These are phyloP conservation scores for Beauveria bassiana DNA, from an alignment of 2,329 filamentous ascomycete genomes.

Conservation along the genomic window DNA sequence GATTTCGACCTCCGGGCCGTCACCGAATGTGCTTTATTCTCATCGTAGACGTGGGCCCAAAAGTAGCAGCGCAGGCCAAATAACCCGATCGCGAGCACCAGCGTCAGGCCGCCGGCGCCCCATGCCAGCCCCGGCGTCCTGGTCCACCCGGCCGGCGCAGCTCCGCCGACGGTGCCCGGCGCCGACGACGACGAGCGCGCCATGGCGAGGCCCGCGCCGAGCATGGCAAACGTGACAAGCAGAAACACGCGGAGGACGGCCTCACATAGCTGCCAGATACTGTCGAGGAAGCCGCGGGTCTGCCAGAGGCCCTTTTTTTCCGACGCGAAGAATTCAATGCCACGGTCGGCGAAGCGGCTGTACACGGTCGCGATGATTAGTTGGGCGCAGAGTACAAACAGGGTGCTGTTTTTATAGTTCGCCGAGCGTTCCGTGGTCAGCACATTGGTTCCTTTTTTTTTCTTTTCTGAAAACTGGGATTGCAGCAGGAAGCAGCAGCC, in stretches of 20 bases:
- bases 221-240: neutral
- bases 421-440: neutral
- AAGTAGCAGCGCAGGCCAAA: slow-evolving; percentile 7
- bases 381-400: neutral
- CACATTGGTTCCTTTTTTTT: neutral
- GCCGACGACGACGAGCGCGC: neutral
- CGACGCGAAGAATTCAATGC: slow-evolving; percentile 4
- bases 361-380: slow-evolving; percentile 1
- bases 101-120: neutral
- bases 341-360: slow-evolving; percentile 5
- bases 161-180: neutral
- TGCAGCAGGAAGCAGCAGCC: too few relatives aligned
- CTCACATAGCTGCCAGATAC: slow-evolving; percentile 2
- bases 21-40: neutral
- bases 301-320: neutral
- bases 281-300: slow-evolving; percentile 3
- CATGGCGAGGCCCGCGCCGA: slow-evolving; percentile 1
- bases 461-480: too few relatives aligned
- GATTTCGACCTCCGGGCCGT: neutral
- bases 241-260: slow-evolving; percentile 1
- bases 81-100: neutral
- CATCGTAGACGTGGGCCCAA: slow-evolving; percentile 3
- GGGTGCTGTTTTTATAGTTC: neutral
- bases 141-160: neutral
- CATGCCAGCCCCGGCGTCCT: neutral